A percentile compares a stretch with the other conserved stretches of the same genome.
Conservation (phyloP, 768 basidiomycete species). For the Russula sp. region DNA sequence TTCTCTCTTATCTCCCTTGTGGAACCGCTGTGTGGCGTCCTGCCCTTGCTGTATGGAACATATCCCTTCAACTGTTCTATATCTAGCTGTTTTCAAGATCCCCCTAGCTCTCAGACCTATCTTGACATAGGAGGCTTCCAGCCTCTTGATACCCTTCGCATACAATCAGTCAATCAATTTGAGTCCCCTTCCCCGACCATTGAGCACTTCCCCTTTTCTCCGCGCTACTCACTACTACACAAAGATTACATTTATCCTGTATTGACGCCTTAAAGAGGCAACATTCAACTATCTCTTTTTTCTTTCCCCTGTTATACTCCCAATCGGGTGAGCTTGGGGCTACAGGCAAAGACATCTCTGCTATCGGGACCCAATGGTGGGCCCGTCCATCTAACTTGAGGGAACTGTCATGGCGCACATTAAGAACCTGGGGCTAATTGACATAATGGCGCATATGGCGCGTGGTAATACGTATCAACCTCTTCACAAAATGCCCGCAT, state of each 20-base stretch:
- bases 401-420: too few relatives aligned
- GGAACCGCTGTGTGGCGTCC: constrained; percentile 12
- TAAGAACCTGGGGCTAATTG: too few relatives aligned
- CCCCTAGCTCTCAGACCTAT: neutral
- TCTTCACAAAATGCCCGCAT: too few relatives aligned
- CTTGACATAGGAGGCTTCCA: neutral
- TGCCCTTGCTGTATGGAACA: constrained; percentile 14
- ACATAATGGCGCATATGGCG: too few relatives aligned
- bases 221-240: neutral
- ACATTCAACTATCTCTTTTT: constrained; percentile 9
- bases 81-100: constrained; percentile 7
- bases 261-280: constrained; percentile 9
- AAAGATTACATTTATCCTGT: constrained; percentile 18
- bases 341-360: neutral
- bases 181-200: neutral
- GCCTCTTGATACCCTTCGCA: constrained; percentile 5
- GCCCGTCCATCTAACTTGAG: neutral
- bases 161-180: neutral
- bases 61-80: constrained; percentile 10
- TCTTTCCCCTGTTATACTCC: neutral
- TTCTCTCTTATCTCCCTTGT: neutral
- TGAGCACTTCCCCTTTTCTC: neutral
- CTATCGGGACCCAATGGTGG: neutral
- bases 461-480: too few relatives aligned
- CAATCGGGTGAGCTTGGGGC: neutral